These are phyloP conservation scores for Verticillium klebahnii DNA, from an alignment of 2,329 filamentous ascomycete genomes.

Conservation along the genomic window DNA sequence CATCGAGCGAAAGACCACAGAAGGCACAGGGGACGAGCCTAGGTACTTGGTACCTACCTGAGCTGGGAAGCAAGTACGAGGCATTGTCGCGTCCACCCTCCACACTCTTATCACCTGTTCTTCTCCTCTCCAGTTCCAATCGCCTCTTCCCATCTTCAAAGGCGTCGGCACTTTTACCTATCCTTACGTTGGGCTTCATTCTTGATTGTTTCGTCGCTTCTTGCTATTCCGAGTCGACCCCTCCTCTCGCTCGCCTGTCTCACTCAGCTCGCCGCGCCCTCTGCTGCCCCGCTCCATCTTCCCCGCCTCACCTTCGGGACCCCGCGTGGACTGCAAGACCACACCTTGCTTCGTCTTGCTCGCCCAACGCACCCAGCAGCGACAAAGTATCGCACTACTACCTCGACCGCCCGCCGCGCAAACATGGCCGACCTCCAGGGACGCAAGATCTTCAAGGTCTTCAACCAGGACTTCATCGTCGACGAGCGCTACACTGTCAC, in stretches of 20 bases:
- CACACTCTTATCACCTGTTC: not conserved
- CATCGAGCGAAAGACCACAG: not conserved
- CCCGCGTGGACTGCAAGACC: not conserved
- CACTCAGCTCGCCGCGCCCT: not conserved
- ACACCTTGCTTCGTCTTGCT: not conserved
- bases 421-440: conserved; percentile 37
- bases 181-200: not conserved
- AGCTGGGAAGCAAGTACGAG: not conserved
- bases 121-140: not conserved
- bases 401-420: conserved; percentile 2
- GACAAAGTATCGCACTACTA: not conserved
- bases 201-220: not conserved
- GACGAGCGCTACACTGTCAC: conserved; percentile 98
- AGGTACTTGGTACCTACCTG: not conserved
- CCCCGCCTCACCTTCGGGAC: not conserved
- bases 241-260: not conserved
- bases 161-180: not conserved
- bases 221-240: not conserved
- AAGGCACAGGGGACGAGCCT: not conserved
- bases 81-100: not conserved
- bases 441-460: conserved; percentile 97
- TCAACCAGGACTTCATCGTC: conserved; percentile 98
- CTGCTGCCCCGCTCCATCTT: not conserved
- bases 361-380: not conserved
- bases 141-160: not conserved